phyloP scores from a whole-genome alignment of 164 flowering plant genomes.

The Umbilicus rupestris region DNA sequence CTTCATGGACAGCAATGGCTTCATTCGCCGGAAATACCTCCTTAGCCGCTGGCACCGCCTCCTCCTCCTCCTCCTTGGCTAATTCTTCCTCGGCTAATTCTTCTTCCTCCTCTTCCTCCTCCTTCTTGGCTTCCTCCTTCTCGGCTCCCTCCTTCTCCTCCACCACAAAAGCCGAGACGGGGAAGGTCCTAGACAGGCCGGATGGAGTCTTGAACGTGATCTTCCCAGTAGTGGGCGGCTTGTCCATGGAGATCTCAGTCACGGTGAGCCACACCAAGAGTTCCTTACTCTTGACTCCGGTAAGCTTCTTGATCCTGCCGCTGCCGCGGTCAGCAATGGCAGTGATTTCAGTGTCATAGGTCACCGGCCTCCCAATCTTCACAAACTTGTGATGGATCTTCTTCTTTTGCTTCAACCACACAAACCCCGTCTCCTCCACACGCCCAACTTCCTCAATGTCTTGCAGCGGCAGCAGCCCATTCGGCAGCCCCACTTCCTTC shows the following conservation, averaged over 20 bases:
- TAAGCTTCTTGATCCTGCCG: conserved; percentile 56
- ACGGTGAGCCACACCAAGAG: conserved; percentile 55
- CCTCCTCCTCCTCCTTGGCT: conserved; percentile 17
- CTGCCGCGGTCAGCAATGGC: conserved; percentile 62
- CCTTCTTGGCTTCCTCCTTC: conserved; percentile 11
- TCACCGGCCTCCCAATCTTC: conserved; percentile 43
- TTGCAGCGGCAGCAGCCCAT: conserved; percentile 55
- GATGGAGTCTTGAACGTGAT: conserved; percentile 49
- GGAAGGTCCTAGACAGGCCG: conserved; percentile 49
- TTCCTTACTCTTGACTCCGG: conserved; percentile 79
- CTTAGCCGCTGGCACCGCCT: conserved; percentile 16
- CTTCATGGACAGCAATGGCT: conserved; percentile 1
- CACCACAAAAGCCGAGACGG: conserved; percentile 44
- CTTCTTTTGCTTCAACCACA: conserved; percentile 80
- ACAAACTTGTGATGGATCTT: conserved; percentile 48
- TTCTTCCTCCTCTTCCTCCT: conserved; percentile 23
- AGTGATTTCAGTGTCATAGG: conserved; percentile 58
- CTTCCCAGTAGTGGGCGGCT: conserved; percentile 37
- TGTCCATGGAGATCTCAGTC: conserved; percentile 37
- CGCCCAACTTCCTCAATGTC: conserved; percentile 57
- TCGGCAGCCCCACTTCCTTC: conserved; percentile 46
- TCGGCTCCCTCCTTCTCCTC: conserved; percentile 24
- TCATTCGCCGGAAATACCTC: background rate
- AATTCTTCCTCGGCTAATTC: conserved; percentile 3
- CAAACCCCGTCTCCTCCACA: conserved; percentile 51